Evolutionary conservation across 2,329 filamentous ascomycete species (phyloP).

Genomic region (Beauveria bassiana): DNA sequence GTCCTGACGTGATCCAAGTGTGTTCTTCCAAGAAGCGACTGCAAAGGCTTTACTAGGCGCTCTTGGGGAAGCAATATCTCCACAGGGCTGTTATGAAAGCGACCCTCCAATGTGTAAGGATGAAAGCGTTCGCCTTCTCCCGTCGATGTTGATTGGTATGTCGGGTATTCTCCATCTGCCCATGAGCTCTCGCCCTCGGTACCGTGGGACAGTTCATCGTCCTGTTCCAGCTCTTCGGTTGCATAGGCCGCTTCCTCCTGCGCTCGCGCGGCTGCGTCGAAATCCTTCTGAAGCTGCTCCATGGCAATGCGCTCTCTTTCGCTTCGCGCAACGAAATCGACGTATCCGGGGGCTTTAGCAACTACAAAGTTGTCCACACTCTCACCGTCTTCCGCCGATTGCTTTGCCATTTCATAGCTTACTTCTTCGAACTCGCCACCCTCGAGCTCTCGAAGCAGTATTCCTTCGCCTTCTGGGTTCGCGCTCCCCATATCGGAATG

Average conservation of each 20-base stretch:
- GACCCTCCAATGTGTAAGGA: slow-evolving; percentile 64
- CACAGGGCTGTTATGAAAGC: slow-evolving; percentile 63
- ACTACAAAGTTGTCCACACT: slow-evolving; percentile 8
- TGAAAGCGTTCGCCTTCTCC: slow-evolving; percentile 52
- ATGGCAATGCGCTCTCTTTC: slow-evolving; percentile 48
- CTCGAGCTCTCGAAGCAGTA: slow-evolving; percentile 46
- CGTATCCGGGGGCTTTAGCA: slow-evolving; percentile 29
- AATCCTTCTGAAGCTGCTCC: slow-evolving; percentile 50
- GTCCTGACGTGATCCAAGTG: slow-evolving; percentile 68
- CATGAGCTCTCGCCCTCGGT: background rate
- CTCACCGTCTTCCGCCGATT: slow-evolving; percentile 12
- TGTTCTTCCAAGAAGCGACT: slow-evolving; percentile 56
- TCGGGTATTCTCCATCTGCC: background rate
- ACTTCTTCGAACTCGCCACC: slow-evolving; percentile 57
- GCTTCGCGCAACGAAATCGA: slow-evolving; percentile 42
- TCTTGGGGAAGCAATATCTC: slow-evolving; percentile 68
- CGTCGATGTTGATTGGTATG: background rate
- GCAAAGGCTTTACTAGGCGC: slow-evolving; percentile 63
- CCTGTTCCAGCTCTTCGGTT: slow-evolving; percentile 24
- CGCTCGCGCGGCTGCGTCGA: slow-evolving; percentile 36
- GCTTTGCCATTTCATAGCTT: slow-evolving; percentile 29
- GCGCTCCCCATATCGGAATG: slow-evolving; percentile 28
- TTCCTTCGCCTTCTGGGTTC: slow-evolving; percentile 26
- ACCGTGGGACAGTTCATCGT: slow-evolving; percentile 19
- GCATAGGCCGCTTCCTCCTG: slow-evolving; percentile 22